Base-by-base conservation (phyloP, 179 eudicot genomes). In the Corrigiola litoralis region DNA sequence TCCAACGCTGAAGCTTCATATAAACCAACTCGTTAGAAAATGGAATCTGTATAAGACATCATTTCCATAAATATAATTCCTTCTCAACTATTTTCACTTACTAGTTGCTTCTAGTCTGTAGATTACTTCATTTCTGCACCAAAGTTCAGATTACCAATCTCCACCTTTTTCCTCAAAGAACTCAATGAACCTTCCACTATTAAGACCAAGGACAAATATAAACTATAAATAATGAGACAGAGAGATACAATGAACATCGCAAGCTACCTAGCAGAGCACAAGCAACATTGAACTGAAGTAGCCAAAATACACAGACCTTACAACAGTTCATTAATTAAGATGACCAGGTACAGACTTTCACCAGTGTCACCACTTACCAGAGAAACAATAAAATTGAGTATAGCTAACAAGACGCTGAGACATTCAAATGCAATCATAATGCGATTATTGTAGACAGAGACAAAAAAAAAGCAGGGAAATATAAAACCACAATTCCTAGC, bases 131-230 rank as follows among this genome's bases (percentile, higher is more conserved):
- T 45, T 65, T 63, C 59, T 48, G 63, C 76, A 44, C 70, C 65
- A 14, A 48, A 54, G 63, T 65, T 74, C 58, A 8, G 32, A 56
- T 74, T 69, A 52, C 29, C 65, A 33, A 55, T 48, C 57, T 18
- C 73, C 72, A 72, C 82, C 64, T 72, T 81, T 67, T 71, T 82
- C 63, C 75, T 79, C 5, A 80, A 76, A 70, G 94, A 83, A 72
- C 96, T 85, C 79, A 92, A 63, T 57, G 95, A 77, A 48, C 95
- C 98, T 84, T 92, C 95, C 68, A 89, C 98, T 92, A 72, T 14
- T 23, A 47, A 50, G 51, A 7, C 40, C 12, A 40, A 45, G 36
- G 29, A 61, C 28, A 54, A 10, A 21, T 40, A 21, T 21, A 40
- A 31, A 52, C 5, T 37, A 40, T n/a, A 45, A 28, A 11, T 40